Evolutionary conservation across 2,329 filamentous ascomycete species (phyloP), one percentile per base, ranked within the genome.

Genomic region (Dactylonectria estremocensis): DNA sequence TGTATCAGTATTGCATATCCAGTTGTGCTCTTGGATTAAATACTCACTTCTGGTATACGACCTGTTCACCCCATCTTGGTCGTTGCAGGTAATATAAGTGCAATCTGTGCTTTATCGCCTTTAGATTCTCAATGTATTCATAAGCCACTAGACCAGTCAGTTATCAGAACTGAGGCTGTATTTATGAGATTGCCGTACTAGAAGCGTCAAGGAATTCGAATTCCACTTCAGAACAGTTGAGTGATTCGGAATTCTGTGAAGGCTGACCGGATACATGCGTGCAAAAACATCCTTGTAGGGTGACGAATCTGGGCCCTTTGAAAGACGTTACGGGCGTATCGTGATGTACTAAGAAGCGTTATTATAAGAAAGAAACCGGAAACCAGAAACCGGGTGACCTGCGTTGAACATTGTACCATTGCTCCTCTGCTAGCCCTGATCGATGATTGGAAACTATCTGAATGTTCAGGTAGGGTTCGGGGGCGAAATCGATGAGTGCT

Each of bases 151-250:
- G 35, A 37, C 35, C 35, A 37, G 35, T 37, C 35, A 37, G 35
- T 37, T 24, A 49, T 24, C 16, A 46, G 43, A 16, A 46, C 35
- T 37, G 35, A 37, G 35, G 35, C n/a, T 13, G n/a, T 49, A 49
- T 20, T 49, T 49, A 22, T 20, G 20, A 22, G n/a, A 22, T 22
- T 49, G n/a, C 18, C 46, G 18, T 49, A 49, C 46, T 49, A 49
- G 46, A 49, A 49, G 46, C 20, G 46, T 49, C 46, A 49, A 49
- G 46, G 22, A 49, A 49, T 24, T 49, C 46, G 46, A 49, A 49
- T 49, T 49, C 46, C 46, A 49, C 46, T 24, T 49, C 46, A 24
- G 46, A 49, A 24, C 46, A 49, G 46, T 24, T 49, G 46, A 49
- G 18, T 49, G 46, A 49, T 49, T 49, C 18, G 20, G 46, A 49